Percentiles rank a stretch among this genome's conserved stretches.
These are phyloP conservation scores for Penicillium paneum DNA, from an alignment of 2,329 filamentous ascomycete species.

Conservation along the genomic window DNA sequence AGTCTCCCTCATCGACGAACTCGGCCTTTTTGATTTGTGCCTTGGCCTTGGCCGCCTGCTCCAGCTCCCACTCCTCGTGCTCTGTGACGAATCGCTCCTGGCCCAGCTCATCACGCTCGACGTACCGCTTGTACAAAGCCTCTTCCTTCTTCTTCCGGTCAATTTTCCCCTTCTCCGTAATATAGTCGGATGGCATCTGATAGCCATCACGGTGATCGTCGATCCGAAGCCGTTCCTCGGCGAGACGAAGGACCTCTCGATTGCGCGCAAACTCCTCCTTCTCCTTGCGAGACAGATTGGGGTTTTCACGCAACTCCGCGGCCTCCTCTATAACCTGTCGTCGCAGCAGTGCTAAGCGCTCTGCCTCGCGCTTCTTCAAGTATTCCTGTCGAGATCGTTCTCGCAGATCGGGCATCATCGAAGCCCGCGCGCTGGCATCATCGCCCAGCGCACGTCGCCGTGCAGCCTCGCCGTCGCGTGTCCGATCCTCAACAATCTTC, in stretches of 20 bases:
- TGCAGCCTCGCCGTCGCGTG: conserved; percentile 56
- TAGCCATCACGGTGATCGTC: conserved; percentile 93
- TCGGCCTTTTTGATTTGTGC: conserved; percentile 75
- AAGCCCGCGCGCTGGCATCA: conserved; percentile 63
- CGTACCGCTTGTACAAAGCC: conserved; percentile 83
- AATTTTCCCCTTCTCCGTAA: conserved; percentile 88
- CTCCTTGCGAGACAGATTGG: conserved; percentile 71
- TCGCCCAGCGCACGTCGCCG: conserved; percentile 63
- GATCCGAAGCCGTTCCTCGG: conserved; percentile 79
- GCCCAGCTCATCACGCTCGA: conserved; percentile 81
- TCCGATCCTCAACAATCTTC: conserved; percentile 62
- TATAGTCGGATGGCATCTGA: conserved; percentile 88
- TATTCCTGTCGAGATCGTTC: conserved; percentile 88
- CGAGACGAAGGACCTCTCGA: conserved; percentile 72
- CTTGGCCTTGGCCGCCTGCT: conserved; percentile 83
- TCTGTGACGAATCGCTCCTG: conserved; percentile 89
- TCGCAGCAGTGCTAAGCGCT: conserved; percentile 79
- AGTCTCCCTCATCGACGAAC: conserved; percentile 74
- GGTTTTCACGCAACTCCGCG: conserved; percentile 73
- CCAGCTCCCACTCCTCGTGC: conserved; percentile 92
- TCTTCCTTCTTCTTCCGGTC: conserved; percentile 84
- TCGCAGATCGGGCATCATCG: conserved; percentile 75
- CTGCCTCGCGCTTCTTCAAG: conserved; percentile 83
- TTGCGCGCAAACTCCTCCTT: conserved; percentile 87
- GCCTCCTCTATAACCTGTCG: conserved; percentile 89